Conservation (phyloP, 139 green algal species). For the Chlamydomonas incerta region DNA sequence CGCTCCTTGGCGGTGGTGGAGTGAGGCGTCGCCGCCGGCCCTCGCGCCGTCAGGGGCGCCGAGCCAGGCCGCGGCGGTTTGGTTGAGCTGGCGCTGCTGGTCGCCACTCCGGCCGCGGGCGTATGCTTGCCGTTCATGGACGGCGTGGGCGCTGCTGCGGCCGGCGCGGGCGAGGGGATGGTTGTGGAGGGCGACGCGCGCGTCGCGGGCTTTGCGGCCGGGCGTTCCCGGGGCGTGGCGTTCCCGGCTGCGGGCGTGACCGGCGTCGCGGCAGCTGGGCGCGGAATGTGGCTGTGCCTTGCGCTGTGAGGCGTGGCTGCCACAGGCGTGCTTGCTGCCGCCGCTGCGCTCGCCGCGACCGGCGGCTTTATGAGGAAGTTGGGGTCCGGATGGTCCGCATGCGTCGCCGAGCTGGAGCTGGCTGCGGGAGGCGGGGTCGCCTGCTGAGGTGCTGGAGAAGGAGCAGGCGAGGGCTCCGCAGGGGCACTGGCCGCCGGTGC, state of each 20-base stretch:
- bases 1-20: background rate
- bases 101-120: background rate
- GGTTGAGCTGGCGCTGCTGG: background rate
- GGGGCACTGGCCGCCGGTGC: background rate
- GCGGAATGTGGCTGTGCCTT: slow-evolving; percentile 16
- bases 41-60: slow-evolving; percentile 7
- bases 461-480: background rate
- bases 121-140: slow-evolving; percentile 32
- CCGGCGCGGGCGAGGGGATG: background rate
- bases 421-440: background rate
- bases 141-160: background rate
- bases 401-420: background rate
- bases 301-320: background rate
- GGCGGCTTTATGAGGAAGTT: slow-evolving; percentile 38
- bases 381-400: slow-evolving; percentile 16
- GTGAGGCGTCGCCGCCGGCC: background rate
- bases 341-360: background rate
- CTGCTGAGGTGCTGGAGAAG: background rate
- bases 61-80: slow-evolving; percentile 16
- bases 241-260: background rate
- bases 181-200: background rate
- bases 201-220: background rate
- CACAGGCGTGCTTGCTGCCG: background rate
- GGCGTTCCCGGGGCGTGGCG: slow-evolving; percentile 1
- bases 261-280: background rate